Evolutionary conservation across 1,284 basidiomycete genomes (phyloP).

Genomic region (Irpex sp.): DNA sequence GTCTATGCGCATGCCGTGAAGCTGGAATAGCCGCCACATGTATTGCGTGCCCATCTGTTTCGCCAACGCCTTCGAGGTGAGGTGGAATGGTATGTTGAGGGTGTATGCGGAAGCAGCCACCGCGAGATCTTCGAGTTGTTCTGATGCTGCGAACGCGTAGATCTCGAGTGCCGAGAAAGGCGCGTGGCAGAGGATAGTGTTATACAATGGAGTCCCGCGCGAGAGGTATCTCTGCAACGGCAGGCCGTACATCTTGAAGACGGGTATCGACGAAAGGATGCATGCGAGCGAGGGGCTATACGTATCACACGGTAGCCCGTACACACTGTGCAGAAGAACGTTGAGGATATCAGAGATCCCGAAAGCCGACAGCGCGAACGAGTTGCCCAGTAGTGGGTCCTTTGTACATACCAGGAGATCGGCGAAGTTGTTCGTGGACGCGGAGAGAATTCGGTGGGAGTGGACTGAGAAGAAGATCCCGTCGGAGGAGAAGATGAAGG

Average conservation of each 20-base stretch:
- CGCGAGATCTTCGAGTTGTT: slow-evolving; percentile 43
- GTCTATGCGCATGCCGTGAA: too few relatives aligned
- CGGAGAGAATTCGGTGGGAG: too few relatives aligned
- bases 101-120: slow-evolving; percentile 42
- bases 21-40: slow-evolving; percentile 41
- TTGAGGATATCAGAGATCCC: slow-evolving; percentile 33
- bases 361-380: too few relatives aligned
- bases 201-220: slow-evolving; percentile 32
- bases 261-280: slow-evolving; percentile 33
- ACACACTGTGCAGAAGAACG: slow-evolving; percentile 43
- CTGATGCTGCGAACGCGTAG: slow-evolving; percentile 43
- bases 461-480: too few relatives aligned
- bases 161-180: slow-evolving; percentile 36
- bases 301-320: slow-evolving; percentile 35
- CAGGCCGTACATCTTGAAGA: slow-evolving; percentile 40
- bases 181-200: slow-evolving; percentile 38
- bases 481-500: too few relatives aligned
- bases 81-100: slow-evolving; percentile 37
- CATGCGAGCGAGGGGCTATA: slow-evolving; percentile 35
- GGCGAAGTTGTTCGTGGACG: too few relatives aligned
- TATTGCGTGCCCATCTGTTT: slow-evolving; percentile 45
- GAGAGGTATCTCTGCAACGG: slow-evolving; percentile 24
- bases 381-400: too few relatives aligned
- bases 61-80: slow-evolving; percentile 41
- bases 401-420: too few relatives aligned